Conservation (phyloP, 306 rosid genomes). For the Vigna nakashimae region DNA sequence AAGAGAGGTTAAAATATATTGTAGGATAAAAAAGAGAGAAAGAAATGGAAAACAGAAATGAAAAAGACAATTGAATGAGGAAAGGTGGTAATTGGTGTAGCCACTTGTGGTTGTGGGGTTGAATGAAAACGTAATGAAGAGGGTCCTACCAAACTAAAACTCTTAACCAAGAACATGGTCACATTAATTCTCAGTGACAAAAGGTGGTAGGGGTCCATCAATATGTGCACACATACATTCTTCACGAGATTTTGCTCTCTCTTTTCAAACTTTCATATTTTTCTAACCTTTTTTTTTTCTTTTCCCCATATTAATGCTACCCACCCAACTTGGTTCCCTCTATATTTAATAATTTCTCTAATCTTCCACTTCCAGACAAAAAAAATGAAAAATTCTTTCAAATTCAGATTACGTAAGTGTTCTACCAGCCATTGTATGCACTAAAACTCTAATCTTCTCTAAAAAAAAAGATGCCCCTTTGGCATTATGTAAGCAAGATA, state of each 20-base stretch:
- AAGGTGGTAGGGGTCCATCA: slow-evolving; percentile 56
- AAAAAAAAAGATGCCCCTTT: no score
- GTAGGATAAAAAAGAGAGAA: background rate
- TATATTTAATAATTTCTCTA: slow-evolving; percentile 21
- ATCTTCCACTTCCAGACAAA: slow-evolving; percentile 22
- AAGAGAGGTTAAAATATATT: slow-evolving; percentile 6
- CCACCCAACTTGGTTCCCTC: slow-evolving; percentile 52
- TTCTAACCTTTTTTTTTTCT: slow-evolving; percentile 20
- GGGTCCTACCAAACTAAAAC: slow-evolving; percentile 45
- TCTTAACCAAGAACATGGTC: slow-evolving; percentile 41
- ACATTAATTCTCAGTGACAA: slow-evolving; percentile 41
- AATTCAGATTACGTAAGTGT: no score
- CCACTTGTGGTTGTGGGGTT: slow-evolving; percentile 33
- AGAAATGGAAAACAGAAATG: background rate
- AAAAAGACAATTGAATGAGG: background rate
- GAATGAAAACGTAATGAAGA: slow-evolving; percentile 22
- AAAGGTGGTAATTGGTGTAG: slow-evolving; percentile 12
- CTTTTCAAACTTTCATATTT: slow-evolving; percentile 12
- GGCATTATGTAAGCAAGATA: background rate
- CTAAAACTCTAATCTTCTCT: no score
- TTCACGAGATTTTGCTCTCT: slow-evolving; percentile 49
- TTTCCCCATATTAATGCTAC: slow-evolving; percentile 48
- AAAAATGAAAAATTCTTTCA: no score
- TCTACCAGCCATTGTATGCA: no score
- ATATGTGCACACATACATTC: slow-evolving; percentile 52